Evolutionary conservation across 768 basidiomycete species (phyloP), one percentile per base, ranked within the genome.

Genomic region (Cyclocybe aegerita): DNA sequence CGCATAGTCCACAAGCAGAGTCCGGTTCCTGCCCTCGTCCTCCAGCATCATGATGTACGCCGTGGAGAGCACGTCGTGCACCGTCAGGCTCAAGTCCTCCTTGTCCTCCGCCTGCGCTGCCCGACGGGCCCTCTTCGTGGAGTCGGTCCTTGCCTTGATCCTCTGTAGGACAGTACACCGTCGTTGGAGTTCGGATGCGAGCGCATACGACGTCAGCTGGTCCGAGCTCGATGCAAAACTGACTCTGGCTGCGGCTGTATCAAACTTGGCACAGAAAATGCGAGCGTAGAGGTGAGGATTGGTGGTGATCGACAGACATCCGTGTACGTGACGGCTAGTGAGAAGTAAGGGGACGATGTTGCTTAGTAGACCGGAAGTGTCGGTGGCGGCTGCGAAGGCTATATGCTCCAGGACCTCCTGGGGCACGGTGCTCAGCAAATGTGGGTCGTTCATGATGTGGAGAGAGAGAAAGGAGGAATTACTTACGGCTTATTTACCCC

Each of bases 1-100:
- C 4, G 81, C 88, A 59, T 85, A 90, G 16, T 82, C 80, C n/a
- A 81, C 63, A n/a, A 92, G 75, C 62, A 90, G 89, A 39, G 43
- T 64, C 56, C 79, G 79, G 57, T 92, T 92, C 61, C 79, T 84
- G 38, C 82, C 86, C 29, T 86, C 86, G 57, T 90, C 86, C 70
- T 93, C 91, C 41, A 93, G 70, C 76, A 91, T 78, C 82, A 93
- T 82, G 34, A 89, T 67, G 61, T 87, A 91, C 23, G 83, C 78
- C 29, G 79, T 77, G 74, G 83, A 86, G 4, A 92, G 77, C 10
- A 81, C 61, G n/a, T 82, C 73, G 16, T 71, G 68, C 32, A 77
- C 50, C 12, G 55, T 35, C 46, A 57, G 5, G 23, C 23, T 23
- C 23, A 23, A 3, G 23, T 5, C 23, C 23, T 23, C 53, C 44